Percentiles rank a stretch among this genome's conserved stretches.
phyloP scores from a whole-genome alignment of 1,284 basidiomycete genomes.

The Ganoderma meredithae region DNA sequence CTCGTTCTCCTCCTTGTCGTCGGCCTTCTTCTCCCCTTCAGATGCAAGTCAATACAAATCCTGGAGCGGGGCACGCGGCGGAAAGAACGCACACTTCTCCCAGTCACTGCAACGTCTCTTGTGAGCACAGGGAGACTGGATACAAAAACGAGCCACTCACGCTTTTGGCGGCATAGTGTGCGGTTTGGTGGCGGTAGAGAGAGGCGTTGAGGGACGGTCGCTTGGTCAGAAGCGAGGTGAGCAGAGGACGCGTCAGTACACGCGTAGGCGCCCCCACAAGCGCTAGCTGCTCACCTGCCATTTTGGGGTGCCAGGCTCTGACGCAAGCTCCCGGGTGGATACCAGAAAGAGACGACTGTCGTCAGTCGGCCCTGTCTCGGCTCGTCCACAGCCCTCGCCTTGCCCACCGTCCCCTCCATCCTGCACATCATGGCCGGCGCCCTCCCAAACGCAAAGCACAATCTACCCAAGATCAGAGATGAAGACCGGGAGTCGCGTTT shows the following conservation, averaged over 20 bases:
- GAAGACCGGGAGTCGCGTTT: conserved; percentile 91
- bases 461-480: conserved; percentile 87
- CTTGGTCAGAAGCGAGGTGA: conserved; percentile 29
- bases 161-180: conserved; percentile 83
- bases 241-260: conserved; percentile 44
- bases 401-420: conserved; percentile 20
- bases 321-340: conserved; percentile 13
- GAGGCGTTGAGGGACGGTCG: conserved; percentile 16
- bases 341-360: conserved; percentile 25
- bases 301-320: conserved; percentile 31
- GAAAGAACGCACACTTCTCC: conserved; percentile 86
- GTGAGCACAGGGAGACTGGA: conserved; percentile 12
- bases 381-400: conserved; percentile 19
- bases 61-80: conserved; percentile 19
- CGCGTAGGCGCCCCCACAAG: conserved; percentile 29
- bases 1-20: conserved; percentile 90
- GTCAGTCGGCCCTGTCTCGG: conserved; percentile 30
- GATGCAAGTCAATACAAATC: conserved; percentile 13
- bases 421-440: conserved; percentile 81
- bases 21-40: conserved; percentile 81
- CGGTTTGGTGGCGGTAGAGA: conserved; percentile 21
- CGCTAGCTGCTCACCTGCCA: conserved; percentile 17
- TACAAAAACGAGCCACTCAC: conserved; percentile 47
- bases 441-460: conserved; percentile 87
- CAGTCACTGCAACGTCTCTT: conserved; percentile 72